Conservation (phyloP, 1,284 basidiomycete genomes). For the Hemileia vastatrix region DNA sequence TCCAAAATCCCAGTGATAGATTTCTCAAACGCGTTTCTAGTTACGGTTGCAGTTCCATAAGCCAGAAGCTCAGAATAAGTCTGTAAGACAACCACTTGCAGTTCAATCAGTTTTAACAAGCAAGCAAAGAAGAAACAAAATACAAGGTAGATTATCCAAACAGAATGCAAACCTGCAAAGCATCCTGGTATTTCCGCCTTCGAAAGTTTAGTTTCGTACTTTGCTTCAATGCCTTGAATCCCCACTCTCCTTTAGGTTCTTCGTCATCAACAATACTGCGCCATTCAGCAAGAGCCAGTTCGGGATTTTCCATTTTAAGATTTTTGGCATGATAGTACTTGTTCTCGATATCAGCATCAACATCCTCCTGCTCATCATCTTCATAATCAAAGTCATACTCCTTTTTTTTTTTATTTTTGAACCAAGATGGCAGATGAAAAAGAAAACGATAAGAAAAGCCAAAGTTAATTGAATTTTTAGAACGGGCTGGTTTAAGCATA, state of each 20-base stretch:
- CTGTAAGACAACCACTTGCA: too few species aligned
- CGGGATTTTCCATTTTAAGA: slow-evolving; percentile 82
- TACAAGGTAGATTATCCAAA: neutral
- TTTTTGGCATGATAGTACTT: slow-evolving; percentile 96
- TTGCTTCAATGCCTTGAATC: slow-evolving; percentile 97
- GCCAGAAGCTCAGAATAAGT: slow-evolving; percentile 14
- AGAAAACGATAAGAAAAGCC: neutral
- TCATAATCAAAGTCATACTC: slow-evolving; percentile 97
- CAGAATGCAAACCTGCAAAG: slow-evolving; percentile 73
- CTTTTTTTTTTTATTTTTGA: slow-evolving; percentile 51
- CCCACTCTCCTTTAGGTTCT: slow-evolving; percentile 87
- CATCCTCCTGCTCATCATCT: slow-evolving; percentile 68
- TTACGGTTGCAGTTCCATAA: slow-evolving; percentile 47
- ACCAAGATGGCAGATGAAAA: too few species aligned
- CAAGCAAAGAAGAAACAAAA: neutral
- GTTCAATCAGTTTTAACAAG: too few species aligned
- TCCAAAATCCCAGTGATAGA: slow-evolving; percentile 97
- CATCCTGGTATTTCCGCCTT: slow-evolving; percentile 68
- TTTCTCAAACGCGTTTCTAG: slow-evolving; percentile 59
- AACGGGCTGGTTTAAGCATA: neutral
- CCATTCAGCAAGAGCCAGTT: slow-evolving; percentile 79
- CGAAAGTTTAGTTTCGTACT: slow-evolving; percentile 87
- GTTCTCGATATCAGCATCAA: slow-evolving; percentile 89
- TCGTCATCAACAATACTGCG: slow-evolving; percentile 77
- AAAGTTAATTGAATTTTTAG: neutral